Percentiles rank a stretch among this genome's conserved stretches.
These are phyloP conservation scores for Phytopythium helicoides DNA, from an alignment of 352 stramenopile species.

Conservation along the genomic window DNA sequence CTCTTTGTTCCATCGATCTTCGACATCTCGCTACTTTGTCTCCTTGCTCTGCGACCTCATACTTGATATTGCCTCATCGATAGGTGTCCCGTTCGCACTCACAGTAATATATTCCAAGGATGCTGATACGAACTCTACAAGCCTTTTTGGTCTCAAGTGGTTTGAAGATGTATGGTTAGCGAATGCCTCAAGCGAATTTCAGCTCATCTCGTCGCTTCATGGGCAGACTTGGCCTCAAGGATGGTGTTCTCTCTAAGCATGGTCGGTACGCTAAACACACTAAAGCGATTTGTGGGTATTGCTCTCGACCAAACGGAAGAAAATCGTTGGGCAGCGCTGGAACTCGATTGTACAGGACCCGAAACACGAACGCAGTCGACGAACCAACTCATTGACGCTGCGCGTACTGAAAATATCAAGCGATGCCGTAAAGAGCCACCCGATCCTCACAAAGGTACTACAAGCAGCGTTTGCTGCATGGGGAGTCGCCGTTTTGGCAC, in stretches of 20 bases:
- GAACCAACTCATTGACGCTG: constrained; percentile 6
- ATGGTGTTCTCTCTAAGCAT: constrained; percentile 27
- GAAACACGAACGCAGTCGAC: neutral
- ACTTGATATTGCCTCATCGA: constrained; percentile 33
- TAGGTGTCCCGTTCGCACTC: constrained; percentile 25
- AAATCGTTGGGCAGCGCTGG: constrained; percentile 3
- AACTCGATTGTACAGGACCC: constrained; percentile 5
- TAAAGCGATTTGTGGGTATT: constrained; percentile 20
- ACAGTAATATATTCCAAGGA: constrained; percentile 10
- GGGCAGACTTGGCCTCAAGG: constrained; percentile 19
- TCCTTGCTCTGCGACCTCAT: constrained; percentile 29
- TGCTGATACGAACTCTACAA: neutral
- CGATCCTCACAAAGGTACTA: neutral
- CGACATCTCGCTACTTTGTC: constrained; percentile 13
- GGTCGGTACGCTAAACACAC: constrained; percentile 25
- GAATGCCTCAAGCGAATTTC: constrained; percentile 40
- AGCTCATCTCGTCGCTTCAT: constrained; percentile 35
- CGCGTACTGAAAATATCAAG: neutral
- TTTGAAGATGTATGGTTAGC: constrained; percentile 40
- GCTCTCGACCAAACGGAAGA: neutral
- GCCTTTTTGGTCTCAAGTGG: constrained; percentile 23
- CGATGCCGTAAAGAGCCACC: neutral
- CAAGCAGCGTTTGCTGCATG: constrained; percentile 1
- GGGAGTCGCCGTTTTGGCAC: neutral
- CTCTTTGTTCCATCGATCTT: constrained; percentile 12